Conservation (phyloP, 176 grass and related monocot genomes). For the Lolium perenne region DNA sequence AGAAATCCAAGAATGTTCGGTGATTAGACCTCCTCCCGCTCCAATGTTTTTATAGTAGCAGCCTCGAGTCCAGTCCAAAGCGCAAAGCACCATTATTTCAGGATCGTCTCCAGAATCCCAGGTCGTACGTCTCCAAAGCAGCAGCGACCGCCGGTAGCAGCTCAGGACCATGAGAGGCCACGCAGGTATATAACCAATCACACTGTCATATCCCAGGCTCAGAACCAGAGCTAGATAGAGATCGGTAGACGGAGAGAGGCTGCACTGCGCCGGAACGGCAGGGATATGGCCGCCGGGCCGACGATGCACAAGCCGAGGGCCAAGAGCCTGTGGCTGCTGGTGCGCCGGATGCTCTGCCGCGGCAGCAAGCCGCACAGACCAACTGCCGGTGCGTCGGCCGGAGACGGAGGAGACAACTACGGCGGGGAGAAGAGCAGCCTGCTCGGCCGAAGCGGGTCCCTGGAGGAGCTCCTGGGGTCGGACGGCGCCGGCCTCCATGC, state of each 20-base stretch:
- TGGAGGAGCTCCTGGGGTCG: constrained; percentile 55
- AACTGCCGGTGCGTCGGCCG: background rate
- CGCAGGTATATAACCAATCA: constrained; percentile 12
- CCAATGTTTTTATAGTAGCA: background rate
- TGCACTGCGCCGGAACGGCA: background rate
- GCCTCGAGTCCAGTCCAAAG: background rate
- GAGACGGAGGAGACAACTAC: background rate
- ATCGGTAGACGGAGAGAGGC: background rate
- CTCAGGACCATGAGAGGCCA: background rate
- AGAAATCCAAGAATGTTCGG: background rate
- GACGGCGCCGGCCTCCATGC: background rate
- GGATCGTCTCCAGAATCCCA: constrained; percentile 45
- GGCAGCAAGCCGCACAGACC: background rate
- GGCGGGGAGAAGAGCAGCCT: constrained; percentile 51
- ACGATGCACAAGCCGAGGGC: constrained; percentile 20
- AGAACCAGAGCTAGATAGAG: background rate
- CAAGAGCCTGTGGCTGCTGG: constrained; percentile 48
- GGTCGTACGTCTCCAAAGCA: background rate
- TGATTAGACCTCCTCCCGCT: background rate
- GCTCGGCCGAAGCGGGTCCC: constrained; percentile 39
- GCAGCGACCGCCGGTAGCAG: background rate
- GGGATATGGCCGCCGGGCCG: constrained; percentile 20
- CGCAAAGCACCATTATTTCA: constrained; percentile 7
- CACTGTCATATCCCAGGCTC: background rate
- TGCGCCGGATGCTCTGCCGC: constrained; percentile 51